phyloP scores from a whole-genome alignment of 169 alveolate species.

The Plasmodium blacklocki region DNA sequence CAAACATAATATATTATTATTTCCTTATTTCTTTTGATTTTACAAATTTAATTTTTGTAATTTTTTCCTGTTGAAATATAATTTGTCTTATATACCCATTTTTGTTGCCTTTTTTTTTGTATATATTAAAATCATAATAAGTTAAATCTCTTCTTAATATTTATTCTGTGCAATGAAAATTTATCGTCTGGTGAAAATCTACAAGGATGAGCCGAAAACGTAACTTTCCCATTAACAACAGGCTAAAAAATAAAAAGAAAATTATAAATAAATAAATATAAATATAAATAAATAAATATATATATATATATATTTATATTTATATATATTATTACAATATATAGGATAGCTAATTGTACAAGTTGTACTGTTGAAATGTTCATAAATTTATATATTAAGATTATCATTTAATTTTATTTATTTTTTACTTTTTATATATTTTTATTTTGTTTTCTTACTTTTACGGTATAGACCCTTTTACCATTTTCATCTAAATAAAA shows the following conservation, averaged over 20 bases:
- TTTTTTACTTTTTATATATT: not conserved
- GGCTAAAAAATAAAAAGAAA: slow-evolving; percentile 15
- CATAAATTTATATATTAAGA: too few relatives aligned
- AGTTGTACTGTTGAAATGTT: not conserved
- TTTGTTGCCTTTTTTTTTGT: too few relatives aligned
- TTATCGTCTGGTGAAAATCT: slow-evolving; percentile 95
- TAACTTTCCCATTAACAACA: slow-evolving; percentile 79
- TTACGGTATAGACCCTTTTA: slow-evolving; percentile 81
- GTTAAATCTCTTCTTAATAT: slow-evolving; percentile 88
- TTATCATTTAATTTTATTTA: not conserved
- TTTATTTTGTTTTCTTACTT: slow-evolving; percentile 51
- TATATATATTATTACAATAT: not conserved
- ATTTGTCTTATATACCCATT: too few relatives aligned
- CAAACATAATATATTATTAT: too few relatives aligned
- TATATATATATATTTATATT: not conserved
- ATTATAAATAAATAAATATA: not conserved
- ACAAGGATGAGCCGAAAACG: slow-evolving; percentile 95
- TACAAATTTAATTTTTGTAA: too few relatives aligned
- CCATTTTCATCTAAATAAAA: slow-evolving; percentile 79
- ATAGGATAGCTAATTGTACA: not conserved
- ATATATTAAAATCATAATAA: slow-evolving; percentile 31
- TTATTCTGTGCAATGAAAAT: slow-evolving; percentile 87
- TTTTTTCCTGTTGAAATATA: too few relatives aligned
- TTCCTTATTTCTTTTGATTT: too few relatives aligned
- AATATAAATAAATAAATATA: not conserved